These are phyloP conservation scores for Lithohypha guttulata DNA, from an alignment of 2,329 filamentous ascomycete species.

Conservation along the genomic window DNA sequence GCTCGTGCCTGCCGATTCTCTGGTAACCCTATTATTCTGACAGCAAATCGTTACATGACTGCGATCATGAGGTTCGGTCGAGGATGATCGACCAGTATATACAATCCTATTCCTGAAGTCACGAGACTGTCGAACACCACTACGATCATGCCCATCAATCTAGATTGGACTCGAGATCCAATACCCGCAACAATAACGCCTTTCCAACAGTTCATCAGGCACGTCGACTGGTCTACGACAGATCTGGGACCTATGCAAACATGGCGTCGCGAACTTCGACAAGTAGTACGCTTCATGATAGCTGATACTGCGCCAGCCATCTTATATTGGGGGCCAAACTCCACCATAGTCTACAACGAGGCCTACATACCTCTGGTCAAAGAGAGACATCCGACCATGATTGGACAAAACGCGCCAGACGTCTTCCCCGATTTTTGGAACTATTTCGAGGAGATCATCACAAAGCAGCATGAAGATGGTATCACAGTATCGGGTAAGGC, in stretches of 20 bases:
- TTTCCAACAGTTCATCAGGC: slow-evolving; percentile 7
- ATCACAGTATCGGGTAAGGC: slow-evolving; percentile 33
- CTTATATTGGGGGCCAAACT: slow-evolving; percentile 28
- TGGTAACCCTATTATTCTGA: too few species aligned
- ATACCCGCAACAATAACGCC: neutral
- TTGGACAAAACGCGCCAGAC: slow-evolving; percentile 30
- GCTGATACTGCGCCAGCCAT: slow-evolving; percentile 34
- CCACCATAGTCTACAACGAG: slow-evolving; percentile 30
- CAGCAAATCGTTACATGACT: too few species aligned
- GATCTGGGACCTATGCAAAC: slow-evolving; percentile 36
- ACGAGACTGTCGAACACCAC: too few species aligned
- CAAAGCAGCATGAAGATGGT: slow-evolving; percentile 25
- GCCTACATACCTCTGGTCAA: slow-evolving; percentile 25
- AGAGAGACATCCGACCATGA: slow-evolving; percentile 27
- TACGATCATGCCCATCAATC: slow-evolving; percentile 2
- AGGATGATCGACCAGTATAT: too few species aligned
- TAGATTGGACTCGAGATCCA: slow-evolving; percentile 6
- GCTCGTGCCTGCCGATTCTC: too few species aligned
- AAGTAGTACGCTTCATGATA: slow-evolving; percentile 36
- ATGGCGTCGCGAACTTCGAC: slow-evolving; percentile 40
- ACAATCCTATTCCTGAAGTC: too few species aligned
- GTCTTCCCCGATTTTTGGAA: slow-evolving; percentile 31
- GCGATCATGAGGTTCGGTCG: too few species aligned
- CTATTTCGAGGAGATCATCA: slow-evolving; percentile 32
- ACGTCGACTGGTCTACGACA: slow-evolving; percentile 7